Evolutionary conservation across 2,329 filamentous ascomycete species (phyloP), one percentile per base, ranked within the genome.

Genomic region (Pestalotiopsis sp.): DNA sequence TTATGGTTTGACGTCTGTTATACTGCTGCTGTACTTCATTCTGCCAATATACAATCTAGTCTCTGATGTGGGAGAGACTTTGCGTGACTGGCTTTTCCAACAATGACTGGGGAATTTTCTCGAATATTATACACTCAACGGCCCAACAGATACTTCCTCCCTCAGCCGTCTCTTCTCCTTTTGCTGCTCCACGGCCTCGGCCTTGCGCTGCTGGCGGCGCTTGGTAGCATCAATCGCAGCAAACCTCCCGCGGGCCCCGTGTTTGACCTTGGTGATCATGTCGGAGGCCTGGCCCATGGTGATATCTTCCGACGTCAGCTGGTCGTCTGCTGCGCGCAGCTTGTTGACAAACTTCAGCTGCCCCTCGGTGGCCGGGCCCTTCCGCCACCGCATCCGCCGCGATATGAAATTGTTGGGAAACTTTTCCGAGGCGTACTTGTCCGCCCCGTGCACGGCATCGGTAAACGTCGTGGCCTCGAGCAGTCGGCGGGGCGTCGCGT

Each of bases 261-360:
- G 92, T 78, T 91, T 95, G 69, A 97, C 76, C 79, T 97, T 97
- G 7, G 93, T 97, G 71, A 98, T 97, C 91, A 97, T 94, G 77
- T 98, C 94, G 4, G 86, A 86, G 4, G 94, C 94, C 76, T 89
- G 89, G 7, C 95, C 95, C 75, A 94, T 96, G 14, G 87, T 94
- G 68, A 97, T 74, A 35, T 89, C 85, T 0, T 81, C 80, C 0
- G 79, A 72, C 1, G 81, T 84, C 64, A 94, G 75, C 65, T 86
- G 81, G 35, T 89, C 81, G n/a, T 83, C 72, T 70, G 86, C 80
- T 1, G 79, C 79, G 9, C 90, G 84, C 3, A 90, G 74, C 74
- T 89, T 91, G 75, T 94, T 94, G 65, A 96, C 78, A 66, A 92
- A 91, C 44, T 86, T 82, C 1, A 97, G 78, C 77, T 96, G 89